These are phyloP conservation scores for Plasmodium yoelii DNA, from an alignment of 169 alveolate genomes.

Conservation along the genomic window DNA sequence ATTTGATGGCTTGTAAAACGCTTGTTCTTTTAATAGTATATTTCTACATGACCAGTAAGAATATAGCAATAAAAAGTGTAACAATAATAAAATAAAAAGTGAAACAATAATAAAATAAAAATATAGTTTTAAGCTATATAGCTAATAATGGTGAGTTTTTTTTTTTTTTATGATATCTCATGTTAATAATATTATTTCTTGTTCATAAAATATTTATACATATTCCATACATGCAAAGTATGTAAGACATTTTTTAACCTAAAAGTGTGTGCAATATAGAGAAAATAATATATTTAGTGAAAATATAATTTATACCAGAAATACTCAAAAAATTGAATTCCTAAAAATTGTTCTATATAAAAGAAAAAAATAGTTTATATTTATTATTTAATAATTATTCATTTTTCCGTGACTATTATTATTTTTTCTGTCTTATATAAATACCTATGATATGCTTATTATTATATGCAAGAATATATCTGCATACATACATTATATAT, in stretches of 20 bases:
- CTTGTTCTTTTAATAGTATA: background rate
- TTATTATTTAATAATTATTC: background rate
- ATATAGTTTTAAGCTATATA: slow-evolving; percentile 14
- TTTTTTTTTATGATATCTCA: slow-evolving; percentile 31
- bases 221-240: background rate
- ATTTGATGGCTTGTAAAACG: background rate
- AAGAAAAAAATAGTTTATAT: background rate
- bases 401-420: no score
- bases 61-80: slow-evolving; percentile 1
- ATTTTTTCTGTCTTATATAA: no score
- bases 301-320: slow-evolving; percentile 14
- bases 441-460: no score
- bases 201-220: slow-evolving; percentile 28
- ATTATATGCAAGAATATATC: no score
- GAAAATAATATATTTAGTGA: slow-evolving; percentile 9
- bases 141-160: slow-evolving; percentile 15
- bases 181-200: slow-evolving; percentile 7
- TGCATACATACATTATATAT: no score
- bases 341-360: slow-evolving; percentile 2
- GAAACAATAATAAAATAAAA: slow-evolving; percentile 19
- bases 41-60: slow-evolving; percentile 14
- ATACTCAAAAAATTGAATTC: slow-evolving; percentile 18
- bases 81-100: slow-evolving; percentile 26
- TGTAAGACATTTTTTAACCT: slow-evolving; percentile 9
- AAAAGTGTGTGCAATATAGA: slow-evolving; percentile 39